Conservation (phyloP, 1,139 yeast species). For the Geotrichum bryndzae region DNA sequence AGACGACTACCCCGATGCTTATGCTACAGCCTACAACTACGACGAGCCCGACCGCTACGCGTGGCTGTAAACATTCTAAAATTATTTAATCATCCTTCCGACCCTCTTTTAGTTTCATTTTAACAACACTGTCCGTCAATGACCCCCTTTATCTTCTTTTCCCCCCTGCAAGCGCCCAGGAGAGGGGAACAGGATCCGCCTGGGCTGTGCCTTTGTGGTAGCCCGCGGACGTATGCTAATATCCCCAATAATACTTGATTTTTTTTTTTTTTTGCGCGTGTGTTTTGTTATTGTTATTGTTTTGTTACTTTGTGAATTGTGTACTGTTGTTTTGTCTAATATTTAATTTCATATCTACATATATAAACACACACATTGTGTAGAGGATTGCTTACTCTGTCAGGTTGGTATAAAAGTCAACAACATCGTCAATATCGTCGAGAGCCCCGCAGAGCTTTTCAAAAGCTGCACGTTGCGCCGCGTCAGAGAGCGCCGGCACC, state of each 20-base stretch:
- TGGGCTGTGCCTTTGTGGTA: no score
- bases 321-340: neutral
- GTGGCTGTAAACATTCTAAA: neutral
- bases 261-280: neutral
- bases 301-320: neutral
- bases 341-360: neutral
- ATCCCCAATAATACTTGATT: no score
- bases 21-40: neutral
- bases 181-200: no score
- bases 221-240: no score
- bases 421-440: conserved; percentile 75
- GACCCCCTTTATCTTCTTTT: no score
- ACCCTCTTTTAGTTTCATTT: neutral
- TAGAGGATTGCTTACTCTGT: neutral
- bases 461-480: conserved; percentile 47
- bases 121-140: neutral
- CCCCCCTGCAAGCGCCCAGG: no score
- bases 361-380: neutral
- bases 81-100: neutral
- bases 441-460: conserved; percentile 55
- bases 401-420: conserved; percentile 60
- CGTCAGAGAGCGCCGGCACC: conserved; percentile 42
- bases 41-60: neutral
- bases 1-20: neutral
- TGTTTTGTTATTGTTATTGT: neutral